Conservation (phyloP, 495 filamentous ascomycete species). For the Elasticomyces elasticus region DNA sequence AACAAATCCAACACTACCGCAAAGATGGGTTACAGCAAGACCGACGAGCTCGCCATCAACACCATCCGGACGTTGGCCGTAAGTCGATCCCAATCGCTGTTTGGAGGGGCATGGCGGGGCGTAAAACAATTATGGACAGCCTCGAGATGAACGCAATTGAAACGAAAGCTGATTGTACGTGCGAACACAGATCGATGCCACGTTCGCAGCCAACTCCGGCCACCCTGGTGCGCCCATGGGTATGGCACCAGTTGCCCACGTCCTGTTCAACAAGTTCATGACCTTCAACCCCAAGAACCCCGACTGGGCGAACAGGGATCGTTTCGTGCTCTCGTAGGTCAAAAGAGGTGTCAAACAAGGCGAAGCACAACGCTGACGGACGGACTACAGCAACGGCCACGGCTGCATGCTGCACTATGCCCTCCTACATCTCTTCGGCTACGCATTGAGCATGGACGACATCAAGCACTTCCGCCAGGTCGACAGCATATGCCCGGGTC, state of each 20-base stretch:
- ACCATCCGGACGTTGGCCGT: constrained; percentile 94
- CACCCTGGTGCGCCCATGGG: constrained; percentile 99
- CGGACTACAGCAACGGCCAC: constrained; percentile 71
- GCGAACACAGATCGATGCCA: constrained; percentile 79
- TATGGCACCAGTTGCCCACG: constrained; percentile 94
- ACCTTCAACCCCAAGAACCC: constrained; percentile 99
- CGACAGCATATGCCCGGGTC: constrained; percentile 91
- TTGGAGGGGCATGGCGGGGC: no score
- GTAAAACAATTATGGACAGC: no score
- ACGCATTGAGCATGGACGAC: constrained; percentile 74
- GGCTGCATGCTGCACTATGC: constrained; percentile 99
- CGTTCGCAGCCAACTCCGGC: constrained; percentile 87
- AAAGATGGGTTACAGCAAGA: constrained; percentile 82
- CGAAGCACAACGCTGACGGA: constrained; percentile 14
- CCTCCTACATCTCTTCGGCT: constrained; percentile 93
- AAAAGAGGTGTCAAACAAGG: background rate
- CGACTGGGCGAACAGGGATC: constrained; percentile 89
- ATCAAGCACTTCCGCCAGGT: constrained; percentile 80
- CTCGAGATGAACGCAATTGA: no score
- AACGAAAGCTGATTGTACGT: constrained; percentile 28
- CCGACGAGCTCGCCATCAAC: constrained; percentile 88
- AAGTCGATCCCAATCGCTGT: no score
- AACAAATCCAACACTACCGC: constrained; percentile 24
- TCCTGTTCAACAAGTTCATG: constrained; percentile 99
- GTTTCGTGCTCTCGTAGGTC: constrained; percentile 97